Base-by-base conservation (phyloP, 2,329 filamentous ascomycete species). In the Neophaeococcomyces mojaviensis region DNA sequence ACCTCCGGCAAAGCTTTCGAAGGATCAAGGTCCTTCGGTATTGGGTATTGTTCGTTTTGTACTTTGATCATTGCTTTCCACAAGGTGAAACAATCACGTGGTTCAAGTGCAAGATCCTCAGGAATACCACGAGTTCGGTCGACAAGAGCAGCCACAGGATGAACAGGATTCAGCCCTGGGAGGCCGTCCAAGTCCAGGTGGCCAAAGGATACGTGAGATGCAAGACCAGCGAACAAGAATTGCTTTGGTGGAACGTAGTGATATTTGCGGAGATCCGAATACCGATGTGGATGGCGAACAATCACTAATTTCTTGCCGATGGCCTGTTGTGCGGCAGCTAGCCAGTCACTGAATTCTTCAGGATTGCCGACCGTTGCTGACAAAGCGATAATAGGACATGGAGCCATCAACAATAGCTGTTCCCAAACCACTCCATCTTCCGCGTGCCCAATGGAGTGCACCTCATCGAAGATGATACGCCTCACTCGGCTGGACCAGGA, bases 311-410 rank as follows among this genome's bases (percentile, higher is more conserved):
- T 71, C 33, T 76, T 73, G 0, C 82, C 81, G 48, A 80, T 80
- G 1, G 72, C 70, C 47, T 71, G 73, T 55, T 88, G 82, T 0
- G 82, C 80, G 2, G 71, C 71, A 1, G 68, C 67, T 0, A 90
- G 70, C 85, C 85, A 89, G 22, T 72, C 68, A 44, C 70, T 76
- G 64, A 90, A 88, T 55, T 84, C 77, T 1, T 74, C 61, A 0
- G 84, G 83, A 52, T 89, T 89, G 3, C 84, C 85, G 12, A 90
- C 81, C 0, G 86, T 90, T 1, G 85, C 86, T 1, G 85, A 89
- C 1, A 90, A 72, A 0, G 85, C 85, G 52, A 89, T 84, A 40
- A 90, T 84, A 0, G 83, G 85, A 54, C 84, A 89, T 1, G 84
- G 84, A 0, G 84, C 77, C 50, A 87, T 71, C 1, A 89, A 71